Percentiles rank a stretch among this genome's conserved stretches.
Conservation (phyloP, 2,329 filamentous ascomycete species). For the Stylonectria norvegica region DNA sequence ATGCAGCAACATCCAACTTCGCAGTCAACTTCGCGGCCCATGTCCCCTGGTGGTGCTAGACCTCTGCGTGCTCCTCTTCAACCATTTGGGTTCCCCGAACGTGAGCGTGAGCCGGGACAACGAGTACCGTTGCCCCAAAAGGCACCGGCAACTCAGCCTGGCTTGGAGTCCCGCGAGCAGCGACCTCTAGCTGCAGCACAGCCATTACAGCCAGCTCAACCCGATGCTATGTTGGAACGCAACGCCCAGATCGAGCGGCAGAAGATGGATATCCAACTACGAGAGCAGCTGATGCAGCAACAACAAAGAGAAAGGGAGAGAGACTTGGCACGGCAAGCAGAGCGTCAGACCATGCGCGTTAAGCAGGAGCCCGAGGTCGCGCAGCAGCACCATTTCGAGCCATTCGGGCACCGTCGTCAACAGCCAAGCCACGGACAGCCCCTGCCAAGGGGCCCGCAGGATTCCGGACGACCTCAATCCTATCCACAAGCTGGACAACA, state of each 20-base stretch:
- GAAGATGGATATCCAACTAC: constrained; percentile 30
- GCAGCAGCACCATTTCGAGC: constrained; percentile 43
- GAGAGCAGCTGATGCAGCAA: constrained; percentile 27
- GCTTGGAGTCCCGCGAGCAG: constrained; percentile 34
- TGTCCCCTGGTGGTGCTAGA: constrained; percentile 44
- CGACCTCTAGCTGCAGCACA: constrained; percentile 35
- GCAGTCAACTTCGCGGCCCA: constrained; percentile 40
- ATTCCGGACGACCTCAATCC: constrained; percentile 39
- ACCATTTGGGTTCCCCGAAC: constrained; percentile 45
- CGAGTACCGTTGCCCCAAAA: constrained; percentile 42
- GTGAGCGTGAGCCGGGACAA: constrained; percentile 36
- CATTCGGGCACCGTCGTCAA: constrained; percentile 40
- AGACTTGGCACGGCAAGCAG: constrained; percentile 28
- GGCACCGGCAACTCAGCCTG: constrained; percentile 27
- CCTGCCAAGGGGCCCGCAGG: constrained; percentile 39
- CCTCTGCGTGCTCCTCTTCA: constrained; percentile 43
- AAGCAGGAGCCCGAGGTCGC: constrained; percentile 50
- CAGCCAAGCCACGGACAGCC: constrained; percentile 38
- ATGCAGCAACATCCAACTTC: constrained; percentile 33
- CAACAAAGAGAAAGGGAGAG: constrained; percentile 28
- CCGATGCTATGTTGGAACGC: constrained; percentile 33
- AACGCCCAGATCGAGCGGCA: constrained; percentile 31
- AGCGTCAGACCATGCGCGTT: constrained; percentile 35
- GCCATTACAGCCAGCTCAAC: constrained; percentile 31
- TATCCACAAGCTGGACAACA: constrained; percentile 28